Conservation (phyloP, 164 flowering plant genomes). For the Piper betle region DNA sequence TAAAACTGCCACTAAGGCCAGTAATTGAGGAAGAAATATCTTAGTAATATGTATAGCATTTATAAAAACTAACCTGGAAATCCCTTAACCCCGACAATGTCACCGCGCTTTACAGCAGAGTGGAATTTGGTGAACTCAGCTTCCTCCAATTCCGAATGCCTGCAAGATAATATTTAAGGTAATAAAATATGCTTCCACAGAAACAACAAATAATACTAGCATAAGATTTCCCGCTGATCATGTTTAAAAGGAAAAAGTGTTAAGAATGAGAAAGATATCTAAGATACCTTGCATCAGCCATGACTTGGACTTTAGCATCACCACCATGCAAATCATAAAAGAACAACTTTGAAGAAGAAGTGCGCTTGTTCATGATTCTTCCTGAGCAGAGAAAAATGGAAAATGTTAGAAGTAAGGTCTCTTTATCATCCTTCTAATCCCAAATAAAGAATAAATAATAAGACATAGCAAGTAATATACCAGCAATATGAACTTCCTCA, state of each 20-base stretch:
- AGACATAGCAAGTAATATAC: constrained; percentile 20
- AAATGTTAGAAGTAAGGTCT: neutral
- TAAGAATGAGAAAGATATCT: neutral
- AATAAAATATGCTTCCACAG: neutral
- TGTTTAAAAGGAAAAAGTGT: neutral
- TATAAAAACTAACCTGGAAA: constrained; percentile 57
- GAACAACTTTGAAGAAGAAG: constrained; percentile 71
- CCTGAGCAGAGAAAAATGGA: constrained; percentile 29
- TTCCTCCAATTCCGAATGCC: constrained; percentile 58
- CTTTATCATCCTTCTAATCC: too few species aligned
- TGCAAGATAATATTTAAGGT: constrained; percentile 11
- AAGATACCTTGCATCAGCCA: constrained; percentile 77
- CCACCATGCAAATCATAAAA: constrained; percentile 76
- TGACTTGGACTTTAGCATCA: constrained; percentile 81
- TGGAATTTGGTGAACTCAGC: constrained; percentile 62
- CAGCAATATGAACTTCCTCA: constrained; percentile 53
- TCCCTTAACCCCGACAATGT: constrained; percentile 81
- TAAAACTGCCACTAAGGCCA: too few species aligned
- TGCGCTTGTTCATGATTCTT: constrained; percentile 73
- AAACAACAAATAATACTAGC: neutral
- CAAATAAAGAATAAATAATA: neutral
- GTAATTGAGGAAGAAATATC: too few species aligned
- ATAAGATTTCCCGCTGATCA: too few species aligned
- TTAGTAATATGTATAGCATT: neutral
- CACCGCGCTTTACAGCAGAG: constrained; percentile 81